Evolutionary conservation across 768 basidiomycete species (phyloP), one percentile per base, ranked within the genome.

Genomic region (Boletus rubroflammeus): DNA sequence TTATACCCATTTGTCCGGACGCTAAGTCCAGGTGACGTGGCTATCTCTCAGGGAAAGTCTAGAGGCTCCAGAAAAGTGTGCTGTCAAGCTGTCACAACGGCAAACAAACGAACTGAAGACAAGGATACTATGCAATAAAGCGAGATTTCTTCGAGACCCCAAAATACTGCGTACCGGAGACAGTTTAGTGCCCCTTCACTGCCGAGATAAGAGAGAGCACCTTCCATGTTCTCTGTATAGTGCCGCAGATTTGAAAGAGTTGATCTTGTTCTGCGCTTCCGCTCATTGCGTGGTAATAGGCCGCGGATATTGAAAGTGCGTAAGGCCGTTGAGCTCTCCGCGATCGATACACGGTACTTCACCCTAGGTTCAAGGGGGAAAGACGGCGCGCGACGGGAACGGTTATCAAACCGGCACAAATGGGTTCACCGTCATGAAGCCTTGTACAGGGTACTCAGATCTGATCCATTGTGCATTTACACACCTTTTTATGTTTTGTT

Each of bases 1-100:
- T 63, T 70, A 70, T 68, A 68, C 46, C 56, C 21, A 57, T 54
- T 58, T 53, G 49, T 60, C 50, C 36, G 58, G 53, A 19, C 8
- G 51, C 41, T 39, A 51, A 51, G 51, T 47, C 23, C 46, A 49
- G 17, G 25, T 50, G 45, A 55, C 43, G 38, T 47, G 41, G 45
- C 6, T 28, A 38, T 35, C 13, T 29, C 28, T 51, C 48, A 38
- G 26, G 28, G 23, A 19, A 51, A 25, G 42, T 39, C 55, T 50
- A 25, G 50, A 45, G 50, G 44, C 43, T 48, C 25, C 17, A 40
- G 36, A 13, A 47, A 53, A 52, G 40, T 23, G 25, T 23, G 48
- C 54, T 42, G 32, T 47, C 40, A 34, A n/a, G 34, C 42, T 51
- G 53, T 55, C 53, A 51, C 52, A 19, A 48, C 47, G 54, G 56